phyloP scores from a whole-genome alignment of 352 stramenopile species.

The Pythium grandisporangium region DNA sequence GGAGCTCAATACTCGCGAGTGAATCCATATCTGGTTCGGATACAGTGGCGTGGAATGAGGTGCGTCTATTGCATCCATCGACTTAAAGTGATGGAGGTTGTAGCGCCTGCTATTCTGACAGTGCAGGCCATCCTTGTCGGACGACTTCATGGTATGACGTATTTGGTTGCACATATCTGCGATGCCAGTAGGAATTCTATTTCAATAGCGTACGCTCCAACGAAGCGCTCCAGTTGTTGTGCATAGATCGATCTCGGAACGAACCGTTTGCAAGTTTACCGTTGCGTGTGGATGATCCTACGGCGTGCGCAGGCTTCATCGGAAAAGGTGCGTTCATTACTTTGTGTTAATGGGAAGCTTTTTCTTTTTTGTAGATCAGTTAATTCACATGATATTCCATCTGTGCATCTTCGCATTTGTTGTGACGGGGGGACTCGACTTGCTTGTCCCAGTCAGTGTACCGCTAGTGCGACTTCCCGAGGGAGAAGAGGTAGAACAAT shows the following conservation, averaged over 20 bases:
- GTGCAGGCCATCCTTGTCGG: no score
- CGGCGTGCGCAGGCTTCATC: constrained; percentile 45
- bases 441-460: constrained; percentile 28
- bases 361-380: background rate
- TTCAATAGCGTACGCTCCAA: constrained; percentile 50
- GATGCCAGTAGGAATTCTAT: constrained; percentile 48
- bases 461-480: constrained; percentile 55
- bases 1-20: constrained; percentile 24
- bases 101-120: no score
- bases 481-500: constrained; percentile 78
- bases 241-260: constrained; percentile 53
- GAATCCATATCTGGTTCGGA: constrained; percentile 26
- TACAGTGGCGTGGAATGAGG: constrained; percentile 45
- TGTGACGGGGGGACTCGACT: no score
- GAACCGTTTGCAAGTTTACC: constrained; percentile 28
- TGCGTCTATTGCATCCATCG: no score
- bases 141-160: no score
- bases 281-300: constrained; percentile 29
- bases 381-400: background rate
- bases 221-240: constrained; percentile 63
- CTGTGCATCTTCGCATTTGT: background rate
- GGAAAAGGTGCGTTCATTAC: constrained; percentile 73
- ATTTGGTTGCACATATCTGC: no score
- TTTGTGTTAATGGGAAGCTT: no score
- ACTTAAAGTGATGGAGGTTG: no score